These are phyloP conservation scores for Exophiala bonariae DNA, from an alignment of 2,329 filamentous ascomycete genomes.

Conservation along the genomic window DNA sequence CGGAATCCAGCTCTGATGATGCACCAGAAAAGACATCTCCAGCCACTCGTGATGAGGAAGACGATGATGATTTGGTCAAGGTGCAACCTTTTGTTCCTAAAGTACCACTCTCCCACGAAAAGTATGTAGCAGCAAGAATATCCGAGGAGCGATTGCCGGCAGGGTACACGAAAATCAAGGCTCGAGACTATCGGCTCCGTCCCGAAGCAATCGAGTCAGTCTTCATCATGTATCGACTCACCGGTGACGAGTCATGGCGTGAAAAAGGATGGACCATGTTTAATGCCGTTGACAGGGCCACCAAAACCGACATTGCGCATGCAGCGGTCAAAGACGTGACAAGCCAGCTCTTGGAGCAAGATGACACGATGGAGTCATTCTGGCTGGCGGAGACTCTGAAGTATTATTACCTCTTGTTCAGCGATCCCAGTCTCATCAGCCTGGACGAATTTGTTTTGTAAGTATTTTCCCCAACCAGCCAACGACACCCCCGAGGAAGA, in stretches of 20 bases:
- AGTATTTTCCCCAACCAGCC: slow-evolving; percentile 32
- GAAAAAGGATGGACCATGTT: slow-evolving; percentile 77
- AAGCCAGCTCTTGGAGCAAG: slow-evolving; percentile 40
- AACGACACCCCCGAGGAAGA: background rate
- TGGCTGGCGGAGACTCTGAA: slow-evolving; percentile 60
- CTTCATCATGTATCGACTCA: slow-evolving; percentile 75
- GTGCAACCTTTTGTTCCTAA: slow-evolving; percentile 17
- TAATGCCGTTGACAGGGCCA: slow-evolving; percentile 60
- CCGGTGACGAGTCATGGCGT: slow-evolving; percentile 64
- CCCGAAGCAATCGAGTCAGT: slow-evolving; percentile 81
- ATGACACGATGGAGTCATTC: slow-evolving; percentile 73
- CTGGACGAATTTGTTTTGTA: slow-evolving; percentile 49
- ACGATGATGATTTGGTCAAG: background rate
- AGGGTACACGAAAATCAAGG: slow-evolving; percentile 41
- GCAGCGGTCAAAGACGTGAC: slow-evolving; percentile 68
- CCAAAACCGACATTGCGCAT: slow-evolving; percentile 62
- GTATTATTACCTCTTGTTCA: slow-evolving; percentile 50
- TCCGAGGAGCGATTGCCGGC: slow-evolving; percentile 44
- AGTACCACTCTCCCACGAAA: slow-evolving; percentile 38
- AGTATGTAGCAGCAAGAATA: slow-evolving; percentile 40
- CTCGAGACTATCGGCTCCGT: slow-evolving; percentile 42
- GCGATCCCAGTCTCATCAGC: slow-evolving; percentile 43
- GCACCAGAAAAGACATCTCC: slow-evolving; percentile 1
- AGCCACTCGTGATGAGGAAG: slow-evolving; percentile 6
- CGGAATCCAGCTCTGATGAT: slow-evolving; percentile 24